Evolutionary conservation across 495 filamentous ascomycete genomes (phyloP), one percentile per base, ranked within the genome.

Genomic region (Neurospora sp.): DNA sequence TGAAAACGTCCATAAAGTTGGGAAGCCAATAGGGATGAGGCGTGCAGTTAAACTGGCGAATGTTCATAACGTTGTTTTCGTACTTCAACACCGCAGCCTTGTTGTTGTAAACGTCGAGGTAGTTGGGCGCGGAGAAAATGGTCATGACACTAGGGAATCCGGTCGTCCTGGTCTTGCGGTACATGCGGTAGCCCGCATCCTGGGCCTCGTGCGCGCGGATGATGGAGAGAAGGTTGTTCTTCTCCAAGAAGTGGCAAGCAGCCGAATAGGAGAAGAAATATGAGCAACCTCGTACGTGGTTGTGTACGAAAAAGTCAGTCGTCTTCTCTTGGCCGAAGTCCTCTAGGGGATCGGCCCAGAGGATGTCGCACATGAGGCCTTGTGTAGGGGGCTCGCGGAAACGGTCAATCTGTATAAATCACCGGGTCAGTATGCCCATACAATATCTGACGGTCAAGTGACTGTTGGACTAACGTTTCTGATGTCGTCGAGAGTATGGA

Each of bases 31-130:
- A 99, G 18, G 96, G 96, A 83, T 99, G 96, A 8, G 96, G 96
- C 40, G 96, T 98, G 89, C 96, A 99, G 83, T 99, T 99, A 85
- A 99, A 99, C 81, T 99, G 96, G 39, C 96, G 89, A 79, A 99
- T 99, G 86, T 99, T 99, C 96, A 99, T 99, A 73, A 99, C 96
- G 80, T 99, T 99, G 84, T 99, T 99, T 82, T 99, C 96, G 81
- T 99, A 99, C 82, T 99, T 99, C 74, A 99, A 85, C 27, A 99
- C 96, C 0, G 96, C 96, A 1, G 96, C 96, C 84, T 99, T 99
- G 89, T 99, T 99, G 89, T 99, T 99, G 86, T 99, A 99, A n/a
- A 99, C 94, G 80, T 99, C 96, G 75, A 99, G 87, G 80, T 99
- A 98, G 80, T 99, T 99, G 31, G 96, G 96, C 5, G 96, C 96